Conservation (phyloP, 345 rosid species). For the Lumnitzera racemosa region DNA sequence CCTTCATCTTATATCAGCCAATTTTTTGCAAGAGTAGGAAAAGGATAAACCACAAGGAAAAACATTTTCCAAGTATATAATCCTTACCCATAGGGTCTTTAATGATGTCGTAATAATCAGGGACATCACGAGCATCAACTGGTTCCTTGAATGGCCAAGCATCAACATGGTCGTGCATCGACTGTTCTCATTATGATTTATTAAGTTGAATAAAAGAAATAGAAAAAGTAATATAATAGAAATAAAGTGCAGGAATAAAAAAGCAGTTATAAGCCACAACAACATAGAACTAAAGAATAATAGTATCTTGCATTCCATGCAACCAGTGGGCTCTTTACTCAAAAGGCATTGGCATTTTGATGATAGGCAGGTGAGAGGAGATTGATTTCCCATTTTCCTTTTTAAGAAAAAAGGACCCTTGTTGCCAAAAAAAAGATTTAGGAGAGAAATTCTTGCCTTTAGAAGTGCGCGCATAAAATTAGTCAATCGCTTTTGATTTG, state of each 20-base stretch:
- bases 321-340: no score
- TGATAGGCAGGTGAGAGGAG: no score
- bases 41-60: background rate
- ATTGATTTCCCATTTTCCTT: no score
- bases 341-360: no score
- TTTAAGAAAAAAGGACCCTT: background rate
- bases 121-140: slow-evolving; percentile 89
- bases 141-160: slow-evolving; percentile 99
- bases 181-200: slow-evolving; percentile 32
- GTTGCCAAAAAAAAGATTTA: slow-evolving; percentile 2
- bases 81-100: slow-evolving; percentile 94
- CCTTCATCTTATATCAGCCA: background rate
- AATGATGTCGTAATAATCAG: slow-evolving; percentile 95
- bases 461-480: slow-evolving; percentile 83
- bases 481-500: slow-evolving; percentile 71
- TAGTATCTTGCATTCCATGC: no score
- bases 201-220: background rate
- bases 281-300: no score
- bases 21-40: background rate
- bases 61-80: background rate
- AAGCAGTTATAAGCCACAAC: no score
- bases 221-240: background rate
- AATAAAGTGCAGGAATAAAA: background rate
- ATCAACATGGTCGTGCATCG: slow-evolving; percentile 92
- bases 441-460: slow-evolving; percentile 42